These are phyloP conservation scores for Hamamelis virginiana DNA, from an alignment of 164 flowering plant genomes.

Conservation along the genomic window DNA sequence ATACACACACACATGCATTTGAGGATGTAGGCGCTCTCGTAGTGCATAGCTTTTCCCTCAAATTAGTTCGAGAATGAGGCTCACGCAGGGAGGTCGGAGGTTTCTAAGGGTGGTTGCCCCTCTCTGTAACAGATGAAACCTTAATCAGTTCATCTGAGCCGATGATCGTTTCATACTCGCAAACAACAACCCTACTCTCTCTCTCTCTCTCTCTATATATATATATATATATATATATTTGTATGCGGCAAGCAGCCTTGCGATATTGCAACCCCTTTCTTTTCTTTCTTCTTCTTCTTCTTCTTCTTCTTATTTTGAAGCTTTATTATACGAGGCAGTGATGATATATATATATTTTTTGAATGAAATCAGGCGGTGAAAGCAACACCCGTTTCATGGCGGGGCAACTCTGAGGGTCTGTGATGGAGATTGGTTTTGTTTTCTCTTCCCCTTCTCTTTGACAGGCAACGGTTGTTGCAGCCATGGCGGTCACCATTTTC, in stretches of 20 bases:
- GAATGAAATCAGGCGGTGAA: background rate
- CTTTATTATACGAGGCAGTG: conserved; percentile 15
- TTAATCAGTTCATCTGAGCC: too few species aligned
- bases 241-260: background rate
- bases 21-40: too few species aligned
- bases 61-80: too few species aligned
- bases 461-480: conserved; percentile 26
- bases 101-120: too few species aligned
- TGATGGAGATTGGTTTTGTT: background rate
- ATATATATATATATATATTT: too few species aligned
- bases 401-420: conserved; percentile 10
- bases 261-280: too few species aligned
- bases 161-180: too few species aligned
- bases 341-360: conserved; percentile 17
- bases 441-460: background rate
- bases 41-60: too few species aligned
- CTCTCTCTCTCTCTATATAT: background rate
- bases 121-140: too few species aligned
- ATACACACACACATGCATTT: background rate
- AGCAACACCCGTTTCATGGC: conserved; percentile 3
- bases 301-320: background rate
- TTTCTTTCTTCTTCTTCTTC: background rate
- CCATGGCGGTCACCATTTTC: conserved; percentile 20
- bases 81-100: too few species aligned
- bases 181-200: background rate